Percentiles rank a stretch among this genome's conserved stretches.
These are phyloP conservation scores for Chloranthus sessilifolius DNA, from an alignment of 164 flowering plant genomes.

Conservation along the genomic window DNA sequence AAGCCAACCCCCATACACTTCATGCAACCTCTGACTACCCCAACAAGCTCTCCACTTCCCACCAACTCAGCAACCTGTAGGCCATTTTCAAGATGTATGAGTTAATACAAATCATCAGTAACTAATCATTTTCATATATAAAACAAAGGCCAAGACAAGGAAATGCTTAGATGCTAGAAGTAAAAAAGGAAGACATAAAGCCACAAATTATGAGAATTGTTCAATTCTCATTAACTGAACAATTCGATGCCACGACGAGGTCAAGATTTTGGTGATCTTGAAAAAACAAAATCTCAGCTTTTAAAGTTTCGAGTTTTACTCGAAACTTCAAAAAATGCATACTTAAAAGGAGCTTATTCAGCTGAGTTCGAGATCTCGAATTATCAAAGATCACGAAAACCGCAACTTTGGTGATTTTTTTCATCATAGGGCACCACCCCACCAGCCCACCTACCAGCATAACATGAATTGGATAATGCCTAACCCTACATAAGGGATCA, in stretches of 20 bases:
- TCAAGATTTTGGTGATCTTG: too few relatives aligned
- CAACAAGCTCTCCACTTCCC: slow-evolving; percentile 40
- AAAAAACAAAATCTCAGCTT: too few relatives aligned
- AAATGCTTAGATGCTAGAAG: slow-evolving; percentile 1
- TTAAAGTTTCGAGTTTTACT: too few relatives aligned
- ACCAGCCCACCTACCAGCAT: slow-evolving; percentile 43
- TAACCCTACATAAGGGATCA: slow-evolving; percentile 51
- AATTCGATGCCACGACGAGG: too few relatives aligned
- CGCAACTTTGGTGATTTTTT: too few relatives aligned
- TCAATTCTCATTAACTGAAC: neutral
- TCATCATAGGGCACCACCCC: too few relatives aligned
- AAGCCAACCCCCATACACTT: slow-evolving; percentile 37
- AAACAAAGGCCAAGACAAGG: neutral
- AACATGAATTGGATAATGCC: slow-evolving; percentile 36
- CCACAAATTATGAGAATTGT: slow-evolving; percentile 8
- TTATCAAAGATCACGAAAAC: too few relatives aligned
- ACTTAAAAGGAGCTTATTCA: too few relatives aligned
- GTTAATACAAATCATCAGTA: neutral
- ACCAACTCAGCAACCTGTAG: slow-evolving; percentile 52
- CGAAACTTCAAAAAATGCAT: too few relatives aligned
- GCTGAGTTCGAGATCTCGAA: too few relatives aligned
- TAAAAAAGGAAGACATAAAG: slow-evolving; percentile 4
- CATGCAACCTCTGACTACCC: slow-evolving; percentile 50
- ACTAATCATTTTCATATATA: neutral
- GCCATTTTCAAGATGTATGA: slow-evolving; percentile 19